These are phyloP conservation scores for Botrytis porri DNA, from an alignment of 2,329 filamentous ascomycete genomes.

Conservation along the genomic window DNA sequence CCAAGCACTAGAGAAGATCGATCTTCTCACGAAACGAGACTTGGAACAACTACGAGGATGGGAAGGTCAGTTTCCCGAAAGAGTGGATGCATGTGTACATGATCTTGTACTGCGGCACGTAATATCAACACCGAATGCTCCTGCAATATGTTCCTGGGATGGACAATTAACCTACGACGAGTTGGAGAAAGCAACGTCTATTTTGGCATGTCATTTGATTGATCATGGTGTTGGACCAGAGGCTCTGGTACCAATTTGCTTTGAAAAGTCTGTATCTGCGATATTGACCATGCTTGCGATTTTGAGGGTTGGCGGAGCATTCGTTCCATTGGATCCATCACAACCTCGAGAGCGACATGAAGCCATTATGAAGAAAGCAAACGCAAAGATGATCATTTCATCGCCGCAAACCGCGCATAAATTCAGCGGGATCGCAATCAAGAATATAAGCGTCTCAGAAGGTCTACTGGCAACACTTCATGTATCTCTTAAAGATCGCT, in stretches of 20 bases:
- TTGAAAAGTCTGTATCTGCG: constrained; percentile 31
- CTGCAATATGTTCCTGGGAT: constrained; percentile 29
- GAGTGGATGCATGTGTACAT: constrained; percentile 20
- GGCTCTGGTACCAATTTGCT: constrained; percentile 26
- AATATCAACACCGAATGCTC: constrained; percentile 15
- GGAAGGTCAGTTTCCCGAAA: constrained; percentile 22
- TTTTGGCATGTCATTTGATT: constrained; percentile 4
- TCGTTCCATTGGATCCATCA: constrained; percentile 27
- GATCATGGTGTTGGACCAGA: constrained; percentile 14
- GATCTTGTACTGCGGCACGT: constrained; percentile 21
- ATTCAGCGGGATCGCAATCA: not conserved
- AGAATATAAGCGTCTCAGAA: not conserved
- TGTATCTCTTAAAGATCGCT: not conserved
- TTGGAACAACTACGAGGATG: constrained; percentile 21
- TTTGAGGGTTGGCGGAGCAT: constrained; percentile 34
- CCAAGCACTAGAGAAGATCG: not conserved
- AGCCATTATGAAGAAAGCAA: constrained; percentile 16
- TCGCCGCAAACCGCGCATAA: not conserved
- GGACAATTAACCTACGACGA: constrained; percentile 26
- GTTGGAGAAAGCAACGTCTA: constrained; percentile 20
- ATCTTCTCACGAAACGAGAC: constrained; percentile 13
- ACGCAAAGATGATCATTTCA: constrained; percentile 6
- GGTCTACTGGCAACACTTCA: not conserved
- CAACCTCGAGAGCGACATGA: constrained; percentile 8
- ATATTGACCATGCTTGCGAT: constrained; percentile 35